Evolutionary conservation across 177 flowering plant species (phyloP), one percentile per base, ranked within the genome.

Genomic region (Vitis hybrid): DNA sequence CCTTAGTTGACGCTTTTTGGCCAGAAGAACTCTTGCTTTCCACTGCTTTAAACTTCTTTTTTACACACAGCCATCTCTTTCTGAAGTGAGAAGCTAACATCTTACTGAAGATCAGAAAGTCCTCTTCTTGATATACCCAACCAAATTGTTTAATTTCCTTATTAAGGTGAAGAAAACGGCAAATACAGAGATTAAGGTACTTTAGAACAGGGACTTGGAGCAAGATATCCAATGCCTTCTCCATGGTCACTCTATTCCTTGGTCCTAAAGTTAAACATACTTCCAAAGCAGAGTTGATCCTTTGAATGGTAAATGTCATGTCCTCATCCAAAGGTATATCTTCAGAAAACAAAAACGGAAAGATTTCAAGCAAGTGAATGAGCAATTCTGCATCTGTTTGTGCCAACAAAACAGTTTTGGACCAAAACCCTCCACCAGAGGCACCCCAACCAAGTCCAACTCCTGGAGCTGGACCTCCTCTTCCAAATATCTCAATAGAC

Each of bases 391-490:
- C 83, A 78, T 91, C 97, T 56, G 71, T 70, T 79, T 91, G 89
- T 30, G 84, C 79, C 74, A 85, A 79, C 67, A 90, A 75, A 78
- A 82, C 69, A 70, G 67, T 40, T 54, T 5, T 64, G 18, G 98
- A 95, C 98, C 98, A 95, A 83, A 85, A 95, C 58, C 99, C 98
- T 62, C 95, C 99, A 66, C 91, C 87, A 80, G 84, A 68, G n/a
- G 87, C 88, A 72, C 99, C 99, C 98, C 98, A 95, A 51, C 99
- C 99, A 21, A 85, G 51, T 64, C 97, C 99, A 66, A 90, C 81
- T 46, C 99, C 99, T 32, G 98, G 99, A 71, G 97, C 89, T 46
- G 93, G 97, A 8, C 99, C 99, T 17, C 98, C 98, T 82, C 99
- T 81, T 60, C 96, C 90, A 80, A 86, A 91, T 14, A 68, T 79